These are phyloP conservation scores for Puya raimondii DNA, from an alignment of 176 grass and related monocot genomes.

Conservation along the genomic window DNA sequence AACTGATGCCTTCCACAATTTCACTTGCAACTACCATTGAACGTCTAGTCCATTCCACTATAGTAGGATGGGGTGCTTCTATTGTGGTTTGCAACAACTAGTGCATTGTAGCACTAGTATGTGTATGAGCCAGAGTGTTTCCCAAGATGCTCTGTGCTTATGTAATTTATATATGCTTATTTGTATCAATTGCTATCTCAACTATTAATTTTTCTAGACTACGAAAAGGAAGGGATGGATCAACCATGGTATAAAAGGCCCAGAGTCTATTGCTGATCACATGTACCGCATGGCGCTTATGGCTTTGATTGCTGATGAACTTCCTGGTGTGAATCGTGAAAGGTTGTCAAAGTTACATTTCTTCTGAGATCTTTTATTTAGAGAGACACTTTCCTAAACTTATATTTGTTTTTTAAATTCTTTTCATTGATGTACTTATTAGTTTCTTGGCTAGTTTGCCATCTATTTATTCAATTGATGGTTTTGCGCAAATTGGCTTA, in stretches of 20 bases:
- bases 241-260: slow-evolving; percentile 72
- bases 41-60: too few relatives aligned
- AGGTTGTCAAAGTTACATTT: slow-evolving; percentile 36
- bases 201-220: slow-evolving; percentile 37
- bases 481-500: too few relatives aligned
- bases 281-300: slow-evolving; percentile 97
- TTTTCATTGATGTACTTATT: background rate
- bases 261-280: slow-evolving; percentile 97
- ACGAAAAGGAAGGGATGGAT: slow-evolving; percentile 98
- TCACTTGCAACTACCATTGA: too few relatives aligned
- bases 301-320: slow-evolving; percentile 63
- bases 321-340: slow-evolving; percentile 66
- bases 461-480: too few relatives aligned
- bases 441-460: too few relatives aligned
- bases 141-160: background rate
- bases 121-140: background rate
- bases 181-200: background rate
- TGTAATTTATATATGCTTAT: too few relatives aligned
- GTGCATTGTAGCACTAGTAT: too few relatives aligned
- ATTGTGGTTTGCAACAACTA: too few relatives aligned
- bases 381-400: background rate
- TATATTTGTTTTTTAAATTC: background rate
- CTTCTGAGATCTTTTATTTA: background rate
- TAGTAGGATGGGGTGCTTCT: too few relatives aligned
- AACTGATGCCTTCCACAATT: too few relatives aligned